Evolutionary conservation across 257 asterid genomes (phyloP).

Genomic region (Nicotiana attenuata): DNA sequence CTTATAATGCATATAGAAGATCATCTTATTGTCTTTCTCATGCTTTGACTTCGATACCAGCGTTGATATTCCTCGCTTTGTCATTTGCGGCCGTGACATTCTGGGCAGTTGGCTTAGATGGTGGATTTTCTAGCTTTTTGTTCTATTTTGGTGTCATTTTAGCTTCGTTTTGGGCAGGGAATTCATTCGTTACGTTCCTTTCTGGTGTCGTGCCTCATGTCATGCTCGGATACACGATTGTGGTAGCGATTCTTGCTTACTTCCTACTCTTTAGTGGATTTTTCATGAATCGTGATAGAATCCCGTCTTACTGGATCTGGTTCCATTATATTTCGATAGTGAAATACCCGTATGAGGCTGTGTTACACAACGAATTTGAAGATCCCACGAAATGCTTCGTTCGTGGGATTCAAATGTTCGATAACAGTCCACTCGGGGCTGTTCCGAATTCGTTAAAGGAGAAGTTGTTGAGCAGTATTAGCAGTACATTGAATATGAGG

Average conservation of each 20-base stretch:
- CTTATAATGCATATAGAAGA: constrained; percentile 36
- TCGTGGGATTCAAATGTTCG: constrained; percentile 36
- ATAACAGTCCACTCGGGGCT: constrained; percentile 16
- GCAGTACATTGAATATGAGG: constrained; percentile 23
- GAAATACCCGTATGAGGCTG: constrained; percentile 36
- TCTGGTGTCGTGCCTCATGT: constrained; percentile 34
- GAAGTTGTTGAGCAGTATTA: constrained; percentile 17
- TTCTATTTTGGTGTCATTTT: constrained; percentile 25
- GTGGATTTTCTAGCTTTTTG: constrained; percentile 24
- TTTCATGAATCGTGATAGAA: constrained; percentile 27
- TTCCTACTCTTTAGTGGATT: constrained; percentile 37
- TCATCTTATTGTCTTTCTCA: constrained; percentile 35
- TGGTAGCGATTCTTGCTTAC: constrained; percentile 27
- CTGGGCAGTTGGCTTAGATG: constrained; percentile 39
- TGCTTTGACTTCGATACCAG: constrained; percentile 29
- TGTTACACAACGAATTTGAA: constrained; percentile 30
- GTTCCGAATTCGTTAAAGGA: constrained; percentile 20
- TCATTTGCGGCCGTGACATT: constrained; percentile 28
- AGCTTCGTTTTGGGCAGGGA: constrained; percentile 44
- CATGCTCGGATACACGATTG: constrained; percentile 27
- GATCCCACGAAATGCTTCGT: constrained; percentile 33
- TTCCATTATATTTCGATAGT: constrained; percentile 36
- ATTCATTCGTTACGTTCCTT: constrained; percentile 35
- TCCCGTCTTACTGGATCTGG: constrained; percentile 43
- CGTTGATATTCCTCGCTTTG: constrained; percentile 23